These are phyloP conservation scores for Sordaria brevicollis DNA, from an alignment of 495 filamentous ascomycete species.

Conservation along the genomic window DNA sequence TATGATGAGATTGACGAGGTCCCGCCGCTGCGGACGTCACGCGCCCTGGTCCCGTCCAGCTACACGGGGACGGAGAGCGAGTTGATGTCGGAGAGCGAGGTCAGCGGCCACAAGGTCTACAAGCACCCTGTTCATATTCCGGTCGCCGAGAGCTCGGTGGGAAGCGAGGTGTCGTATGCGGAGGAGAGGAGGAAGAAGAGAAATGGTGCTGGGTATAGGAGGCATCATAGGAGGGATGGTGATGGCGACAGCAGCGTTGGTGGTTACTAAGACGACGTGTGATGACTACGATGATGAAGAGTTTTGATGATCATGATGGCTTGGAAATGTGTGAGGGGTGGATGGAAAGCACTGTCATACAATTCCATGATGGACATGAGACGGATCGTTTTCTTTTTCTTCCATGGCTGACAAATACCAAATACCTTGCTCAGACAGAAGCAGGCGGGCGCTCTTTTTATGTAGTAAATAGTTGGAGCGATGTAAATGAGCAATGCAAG, in stretches of 20 bases:
- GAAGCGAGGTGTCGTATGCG: constrained; percentile 20
- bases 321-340: not conserved
- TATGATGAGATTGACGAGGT: not conserved
- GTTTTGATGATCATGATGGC: not conserved
- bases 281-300: not conserved
- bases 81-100: constrained; percentile 44
- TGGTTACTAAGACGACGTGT: not conserved
- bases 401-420: not conserved
- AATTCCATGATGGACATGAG: not conserved
- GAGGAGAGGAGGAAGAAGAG: constrained; percentile 27
- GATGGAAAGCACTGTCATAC: not conserved
- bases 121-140: constrained; percentile 69
- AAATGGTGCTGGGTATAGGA: constrained; percentile 15
- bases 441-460: not conserved
- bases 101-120: constrained; percentile 67
- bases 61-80: constrained; percentile 36
- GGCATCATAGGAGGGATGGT: not conserved
- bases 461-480: not conserved
- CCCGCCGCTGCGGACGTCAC: constrained; percentile 29
- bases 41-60: constrained; percentile 20
- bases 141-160: constrained; percentile 19
- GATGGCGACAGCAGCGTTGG: constrained; percentile 1
- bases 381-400: not conserved
- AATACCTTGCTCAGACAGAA: not conserved
- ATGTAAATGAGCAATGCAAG: not conserved